Percentiles rank a stretch among this genome's conserved stretches.
phyloP scores from a whole-genome alignment of 2,329 filamentous ascomycete species.

The Trichoderma sp. region DNA sequence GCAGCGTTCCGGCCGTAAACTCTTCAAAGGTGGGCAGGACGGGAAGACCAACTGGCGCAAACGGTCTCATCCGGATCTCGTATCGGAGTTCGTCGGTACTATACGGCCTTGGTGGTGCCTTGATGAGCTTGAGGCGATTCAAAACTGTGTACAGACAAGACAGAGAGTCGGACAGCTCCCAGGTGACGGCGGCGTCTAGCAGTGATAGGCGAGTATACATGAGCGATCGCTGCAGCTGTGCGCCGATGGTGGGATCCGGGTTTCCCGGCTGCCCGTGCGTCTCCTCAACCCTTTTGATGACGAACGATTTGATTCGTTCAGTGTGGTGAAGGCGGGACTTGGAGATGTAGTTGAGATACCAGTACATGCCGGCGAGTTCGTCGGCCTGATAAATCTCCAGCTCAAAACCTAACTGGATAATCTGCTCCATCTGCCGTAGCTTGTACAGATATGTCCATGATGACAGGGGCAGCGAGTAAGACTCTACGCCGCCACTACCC shows the following conservation, averaged over 20 bases:
- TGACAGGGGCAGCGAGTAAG: slow-evolving; percentile 70
- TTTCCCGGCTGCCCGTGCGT: slow-evolving; percentile 22
- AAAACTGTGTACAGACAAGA: slow-evolving; percentile 66
- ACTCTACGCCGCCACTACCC: slow-evolving; percentile 44
- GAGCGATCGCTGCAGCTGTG: slow-evolving; percentile 48
- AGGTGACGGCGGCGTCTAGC: slow-evolving; percentile 63
- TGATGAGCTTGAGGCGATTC: slow-evolving; percentile 55
- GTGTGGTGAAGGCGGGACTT: slow-evolving; percentile 66
- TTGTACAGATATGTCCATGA: slow-evolving; percentile 92
- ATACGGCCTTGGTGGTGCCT: slow-evolving; percentile 58
- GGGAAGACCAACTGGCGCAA: slow-evolving; percentile 65
- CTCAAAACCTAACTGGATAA: slow-evolving; percentile 91
- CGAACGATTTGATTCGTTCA: slow-evolving; percentile 69
- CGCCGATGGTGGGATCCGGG: slow-evolving; percentile 34
- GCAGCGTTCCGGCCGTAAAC: slow-evolving; percentile 48
- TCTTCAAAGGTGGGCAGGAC: slow-evolving; percentile 63
- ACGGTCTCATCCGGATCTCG: slow-evolving; percentile 84
- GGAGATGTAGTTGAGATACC: slow-evolving; percentile 75
- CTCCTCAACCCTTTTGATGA: slow-evolving; percentile 42
- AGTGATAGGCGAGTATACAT: slow-evolving; percentile 59
- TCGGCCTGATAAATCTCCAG: slow-evolving; percentile 84
- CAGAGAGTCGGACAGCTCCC: slow-evolving; percentile 55
- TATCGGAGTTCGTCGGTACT: slow-evolving; percentile 68
- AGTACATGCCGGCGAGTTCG: slow-evolving; percentile 87
- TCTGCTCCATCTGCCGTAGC: slow-evolving; percentile 80